phyloP scores from a whole-genome alignment of 78 protist species.

The Guillardia theta region DNA sequence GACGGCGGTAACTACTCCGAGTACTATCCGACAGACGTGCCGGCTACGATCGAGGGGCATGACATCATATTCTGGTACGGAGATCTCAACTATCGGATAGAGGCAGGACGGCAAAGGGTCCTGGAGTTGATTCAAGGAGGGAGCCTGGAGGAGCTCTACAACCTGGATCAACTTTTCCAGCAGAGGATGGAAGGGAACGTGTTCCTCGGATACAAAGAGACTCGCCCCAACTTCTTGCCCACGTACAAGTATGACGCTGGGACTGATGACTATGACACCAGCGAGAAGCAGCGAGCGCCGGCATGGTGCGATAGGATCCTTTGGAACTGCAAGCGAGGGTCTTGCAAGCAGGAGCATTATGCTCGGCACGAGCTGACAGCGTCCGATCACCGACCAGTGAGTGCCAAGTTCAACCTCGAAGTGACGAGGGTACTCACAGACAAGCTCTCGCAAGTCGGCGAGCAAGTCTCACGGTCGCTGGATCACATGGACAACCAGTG shows the following conservation, averaged over 20 bases:
- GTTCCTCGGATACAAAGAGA: constrained; percentile 6
- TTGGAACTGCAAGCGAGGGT: not conserved
- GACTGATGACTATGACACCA: constrained; percentile 63
- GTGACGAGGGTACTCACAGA: not conserved
- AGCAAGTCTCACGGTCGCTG: not conserved
- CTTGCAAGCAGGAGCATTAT: not conserved
- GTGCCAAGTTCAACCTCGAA: not conserved
- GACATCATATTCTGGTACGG: constrained; percentile 51
- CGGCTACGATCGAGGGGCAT: not conserved
- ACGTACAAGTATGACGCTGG: constrained; percentile 74
- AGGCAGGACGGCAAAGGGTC: not conserved
- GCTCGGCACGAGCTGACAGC: not conserved
- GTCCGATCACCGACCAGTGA: not conserved
- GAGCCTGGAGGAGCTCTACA: not conserved
- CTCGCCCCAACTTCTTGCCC: constrained; percentile 61
- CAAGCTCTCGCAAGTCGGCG: not conserved
- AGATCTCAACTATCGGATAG: constrained; percentile 68
- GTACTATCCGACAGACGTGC: too few relatives aligned
- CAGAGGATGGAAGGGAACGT: not conserved
- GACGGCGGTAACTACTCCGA: too few relatives aligned
- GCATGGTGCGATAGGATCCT: constrained; percentile 72
- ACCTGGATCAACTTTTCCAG: not conserved
- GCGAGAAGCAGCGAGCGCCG: constrained; percentile 74
- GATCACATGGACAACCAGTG: not conserved
- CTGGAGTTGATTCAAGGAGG: not conserved